phyloP scores from a whole-genome alignment of 352 stramenopile species.

The Globisporangium parvum region DNA sequence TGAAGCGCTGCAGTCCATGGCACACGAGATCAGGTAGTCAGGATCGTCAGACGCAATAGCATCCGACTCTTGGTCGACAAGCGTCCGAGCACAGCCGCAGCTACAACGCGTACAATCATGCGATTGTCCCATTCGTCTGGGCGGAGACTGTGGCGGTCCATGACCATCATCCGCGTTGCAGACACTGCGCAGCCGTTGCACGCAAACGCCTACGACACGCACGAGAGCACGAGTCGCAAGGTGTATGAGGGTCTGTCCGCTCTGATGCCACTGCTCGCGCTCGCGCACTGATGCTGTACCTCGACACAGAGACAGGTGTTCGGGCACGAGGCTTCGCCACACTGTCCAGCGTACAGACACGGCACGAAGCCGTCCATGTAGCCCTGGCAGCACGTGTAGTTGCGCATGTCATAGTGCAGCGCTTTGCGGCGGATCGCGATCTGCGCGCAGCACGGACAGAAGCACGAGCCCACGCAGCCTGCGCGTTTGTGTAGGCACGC shows the following conservation, averaged over 20 bases:
- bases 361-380: conserved; percentile 90
- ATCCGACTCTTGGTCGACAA: not conserved
- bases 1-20: conserved; percentile 60
- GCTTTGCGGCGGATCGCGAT: conserved; percentile 89
- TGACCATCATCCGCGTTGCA: conserved; percentile 86
- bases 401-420: conserved; percentile 88
- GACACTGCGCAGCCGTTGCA: conserved; percentile 90
- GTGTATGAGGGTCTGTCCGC: not conserved
- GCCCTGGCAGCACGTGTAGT: conserved; percentile 92
- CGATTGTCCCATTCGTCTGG: conserved; percentile 92
- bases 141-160: conserved; percentile 86
- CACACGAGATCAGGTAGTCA: conserved; percentile 7
- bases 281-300: conserved; percentile 17
- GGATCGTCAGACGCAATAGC: not conserved
- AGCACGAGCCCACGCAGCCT: conserved; percentile 62
- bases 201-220: conserved; percentile 34
- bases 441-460: conserved; percentile 88
- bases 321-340: conserved; percentile 84
- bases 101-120: conserved; percentile 71
- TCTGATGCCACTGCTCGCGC: not conserved
- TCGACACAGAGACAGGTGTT: conserved; percentile 90
- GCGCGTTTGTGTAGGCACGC: not conserved
- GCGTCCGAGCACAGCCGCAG: no score
- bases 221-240: not conserved
- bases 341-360: conserved; percentile 76